Base-by-base conservation (phyloP, 768 basidiomycete genomes). In the Guyanaporus albipodus region DNA sequence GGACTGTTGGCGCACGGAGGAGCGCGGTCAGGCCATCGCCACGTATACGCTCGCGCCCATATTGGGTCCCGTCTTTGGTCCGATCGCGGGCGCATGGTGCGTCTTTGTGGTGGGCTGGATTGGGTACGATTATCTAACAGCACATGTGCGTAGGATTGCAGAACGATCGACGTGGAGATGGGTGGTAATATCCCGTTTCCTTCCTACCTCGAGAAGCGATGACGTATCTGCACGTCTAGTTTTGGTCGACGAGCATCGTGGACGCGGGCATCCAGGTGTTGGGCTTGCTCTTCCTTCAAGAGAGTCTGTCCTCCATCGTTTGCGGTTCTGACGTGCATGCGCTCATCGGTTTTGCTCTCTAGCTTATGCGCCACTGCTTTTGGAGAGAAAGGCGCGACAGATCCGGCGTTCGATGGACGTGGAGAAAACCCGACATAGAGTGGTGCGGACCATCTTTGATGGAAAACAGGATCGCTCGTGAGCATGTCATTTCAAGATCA, bases 131-230 rank as follows among this genome's bases (percentile, higher is more conserved):
- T 18, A 18, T 36, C 23, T 42, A 3, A 40, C 24, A 17, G n/a
- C n/a, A n/a, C n/a, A 0, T 26, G 54, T 59, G 9, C 58, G 55
- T 15, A 75, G 53, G 70, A 76, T 88, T 22, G 78, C 80, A 0
- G 69, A 85, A 32, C 69, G 67, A 28, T 75, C 82, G 0, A 81
- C 80, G 0, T 87, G 85, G 85, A 69, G 82, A 61, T 87, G 83
- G 84, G 83, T 85, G 24, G 79, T 78, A 61, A 10, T 4, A 35
- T 17, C 4, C 32, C 28, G 28, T 2, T 0, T 15, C 3, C 6
- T 10, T 0, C 35, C 14, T 11, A 17, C 29, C 18, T n/a, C n/a
- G n/a, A n/a, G 7, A 10, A 22, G 14, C 4, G 6, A 43, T 43
- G 19, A 37, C 3, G 3, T 34, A 2, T 4, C 23, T 35, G 15